These are phyloP conservation scores for Triadica sebifera DNA, from an alignment of 345 rosid species.

Conservation along the genomic window DNA sequence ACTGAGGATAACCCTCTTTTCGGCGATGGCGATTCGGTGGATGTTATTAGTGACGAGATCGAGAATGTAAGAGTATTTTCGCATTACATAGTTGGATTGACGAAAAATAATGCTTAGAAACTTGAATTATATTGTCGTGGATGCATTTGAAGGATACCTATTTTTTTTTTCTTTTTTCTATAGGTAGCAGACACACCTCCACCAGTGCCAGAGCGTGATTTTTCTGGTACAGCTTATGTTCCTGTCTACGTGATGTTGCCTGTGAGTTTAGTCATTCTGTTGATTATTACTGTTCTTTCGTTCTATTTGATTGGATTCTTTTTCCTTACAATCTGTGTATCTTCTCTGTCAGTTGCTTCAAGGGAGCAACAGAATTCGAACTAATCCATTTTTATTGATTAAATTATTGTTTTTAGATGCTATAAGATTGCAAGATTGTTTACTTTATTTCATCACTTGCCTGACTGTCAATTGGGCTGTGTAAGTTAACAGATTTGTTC, in stretches of 20 bases:
- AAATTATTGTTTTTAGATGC: background rate
- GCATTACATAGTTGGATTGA: background rate
- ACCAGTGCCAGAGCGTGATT: conserved; percentile 65
- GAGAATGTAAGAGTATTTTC: conserved; percentile 35
- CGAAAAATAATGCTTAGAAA: background rate
- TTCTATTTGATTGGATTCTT: background rate
- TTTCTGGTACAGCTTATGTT: conserved; percentile 74
- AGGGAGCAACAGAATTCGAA: background rate
- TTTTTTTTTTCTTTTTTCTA: conserved; percentile 2
- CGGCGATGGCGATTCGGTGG: conserved; percentile 44
- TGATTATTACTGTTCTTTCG: background rate
- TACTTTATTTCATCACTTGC: background rate
- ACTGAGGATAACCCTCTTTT: conserved; percentile 41
- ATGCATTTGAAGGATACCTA: background rate
- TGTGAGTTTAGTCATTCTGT: conserved; percentile 41
- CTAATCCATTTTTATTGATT: too few species aligned
- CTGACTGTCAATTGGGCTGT: background rate
- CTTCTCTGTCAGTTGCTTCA: background rate
- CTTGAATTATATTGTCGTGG: background rate
- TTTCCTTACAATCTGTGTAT: background rate
- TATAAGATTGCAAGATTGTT: background rate
- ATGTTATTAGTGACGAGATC: conserved; percentile 46
- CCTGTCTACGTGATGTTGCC: conserved; percentile 96
- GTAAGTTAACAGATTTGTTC: background rate
- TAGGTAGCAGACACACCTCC: conserved; percentile 49